Conservation (phyloP, 2,329 filamentous ascomycete species). For the Arthroderma uncinatum region DNA sequence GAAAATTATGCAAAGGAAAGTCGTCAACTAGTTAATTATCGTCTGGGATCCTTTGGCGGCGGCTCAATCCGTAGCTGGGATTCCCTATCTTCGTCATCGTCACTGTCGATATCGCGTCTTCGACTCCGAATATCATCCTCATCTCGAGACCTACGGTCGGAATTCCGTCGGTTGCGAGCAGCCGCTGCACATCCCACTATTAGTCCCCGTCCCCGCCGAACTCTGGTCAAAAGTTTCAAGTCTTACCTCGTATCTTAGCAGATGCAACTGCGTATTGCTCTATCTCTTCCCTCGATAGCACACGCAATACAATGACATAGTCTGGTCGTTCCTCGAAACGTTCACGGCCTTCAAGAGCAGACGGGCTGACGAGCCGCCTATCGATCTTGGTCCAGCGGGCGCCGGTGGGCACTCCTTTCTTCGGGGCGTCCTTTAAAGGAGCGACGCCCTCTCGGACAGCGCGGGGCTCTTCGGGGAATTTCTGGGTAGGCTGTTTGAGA, state of each 20-base stretch:
- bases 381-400: constrained; percentile 92
- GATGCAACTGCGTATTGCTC: constrained; percentile 76
- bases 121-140: constrained; percentile 32
- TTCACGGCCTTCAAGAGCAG: constrained; percentile 74
- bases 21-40: too few relatives aligned
- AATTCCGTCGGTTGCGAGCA: constrained; percentile 17
- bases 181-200: neutral
- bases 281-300: constrained; percentile 80
- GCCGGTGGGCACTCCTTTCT: constrained; percentile 60
- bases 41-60: neutral
- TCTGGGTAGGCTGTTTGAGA: constrained; percentile 65
- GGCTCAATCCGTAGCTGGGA: neutral
- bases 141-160: constrained; percentile 27
- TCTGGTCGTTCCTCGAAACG: constrained; percentile 85
- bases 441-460: constrained; percentile 81
- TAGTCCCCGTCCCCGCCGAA: neutral
- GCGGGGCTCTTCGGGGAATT: constrained; percentile 78
- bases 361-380: constrained; percentile 76
- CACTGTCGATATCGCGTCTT: constrained; percentile 21
- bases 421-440: constrained; percentile 76
- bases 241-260: constrained; percentile 64
- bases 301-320: constrained; percentile 83
- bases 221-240: neutral
- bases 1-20: neutral
- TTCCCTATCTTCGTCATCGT: constrained; percentile 25